Percentiles rank a stretch among this genome's conserved stretches.
These are phyloP conservation scores for Tulasnella sp. DNA, from an alignment of 768 basidiomycete species.

Conservation along the genomic window DNA sequence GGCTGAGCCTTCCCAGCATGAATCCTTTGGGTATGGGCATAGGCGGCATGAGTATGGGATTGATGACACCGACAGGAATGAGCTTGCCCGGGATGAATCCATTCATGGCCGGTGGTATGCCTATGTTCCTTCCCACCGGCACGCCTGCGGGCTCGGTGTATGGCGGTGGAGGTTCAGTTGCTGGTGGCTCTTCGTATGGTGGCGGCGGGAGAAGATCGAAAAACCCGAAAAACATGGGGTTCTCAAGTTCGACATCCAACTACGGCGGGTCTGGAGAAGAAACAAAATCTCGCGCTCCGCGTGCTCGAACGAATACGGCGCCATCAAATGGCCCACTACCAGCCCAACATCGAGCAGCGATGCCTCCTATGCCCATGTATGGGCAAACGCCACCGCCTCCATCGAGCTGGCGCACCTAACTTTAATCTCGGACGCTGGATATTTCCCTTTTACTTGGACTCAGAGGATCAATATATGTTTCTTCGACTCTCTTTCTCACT, in stretches of 20 bases:
- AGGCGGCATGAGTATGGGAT: constrained; percentile 28
- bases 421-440: no score
- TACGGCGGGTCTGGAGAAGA: not conserved
- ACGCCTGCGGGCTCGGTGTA: constrained; percentile 41
- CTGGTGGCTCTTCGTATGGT: constrained; percentile 14
- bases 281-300: constrained; percentile 15
- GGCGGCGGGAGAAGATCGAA: constrained; percentile 31
- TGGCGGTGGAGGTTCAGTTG: constrained; percentile 24
- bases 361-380: no score
- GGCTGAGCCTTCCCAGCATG: constrained; percentile 25
- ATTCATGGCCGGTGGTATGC: constrained; percentile 24
- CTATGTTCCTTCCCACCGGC: constrained; percentile 35
- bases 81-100: constrained; percentile 21
- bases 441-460: no score
- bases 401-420: no score
- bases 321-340: constrained; percentile 19
- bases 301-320: constrained; percentile 30
- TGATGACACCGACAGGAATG: constrained; percentile 26
- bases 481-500: no score
- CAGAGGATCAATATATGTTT: no score
- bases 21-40: constrained; percentile 30
- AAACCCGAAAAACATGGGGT: constrained; percentile 16
- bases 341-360: not conserved
- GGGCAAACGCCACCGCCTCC: no score
- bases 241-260: constrained; percentile 8